A percentile compares a stretch with the other conserved stretches of the same genome.
Conservation (phyloP, 2,329 filamentous ascomycete species). For the Aureobasidium sp. region DNA sequence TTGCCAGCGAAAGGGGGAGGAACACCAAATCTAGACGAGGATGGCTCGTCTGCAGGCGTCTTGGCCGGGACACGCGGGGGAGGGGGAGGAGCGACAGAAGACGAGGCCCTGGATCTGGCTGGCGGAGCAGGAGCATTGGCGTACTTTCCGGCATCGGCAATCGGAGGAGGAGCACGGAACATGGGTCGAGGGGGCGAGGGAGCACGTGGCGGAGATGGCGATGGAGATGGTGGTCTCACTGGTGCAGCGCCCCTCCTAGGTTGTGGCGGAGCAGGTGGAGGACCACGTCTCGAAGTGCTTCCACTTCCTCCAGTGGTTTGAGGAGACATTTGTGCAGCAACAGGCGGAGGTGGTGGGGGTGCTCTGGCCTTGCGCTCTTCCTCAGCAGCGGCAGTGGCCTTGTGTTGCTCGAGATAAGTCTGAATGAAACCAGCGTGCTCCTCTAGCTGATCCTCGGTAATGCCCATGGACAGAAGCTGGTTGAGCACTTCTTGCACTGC, state of each 20-base stretch:
- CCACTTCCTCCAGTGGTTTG: conserved; percentile 53
- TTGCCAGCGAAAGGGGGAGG: conserved; percentile 72
- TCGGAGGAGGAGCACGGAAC: conserved; percentile 79
- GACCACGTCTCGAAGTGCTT: conserved; percentile 50
- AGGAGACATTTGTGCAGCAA: conserved; percentile 45
- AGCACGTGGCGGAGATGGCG: conserved; percentile 60
- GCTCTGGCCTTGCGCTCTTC: conserved; percentile 46
- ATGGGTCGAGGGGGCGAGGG: conserved; percentile 62
- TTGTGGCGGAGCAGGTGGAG: conserved; percentile 51
- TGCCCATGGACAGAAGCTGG: conserved; percentile 57
- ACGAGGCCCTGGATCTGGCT: conserved; percentile 49
- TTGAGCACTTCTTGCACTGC: conserved; percentile 54
- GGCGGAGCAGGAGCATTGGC: conserved; percentile 44
- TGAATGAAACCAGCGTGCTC: conserved; percentile 64
- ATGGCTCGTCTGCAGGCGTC: conserved; percentile 55
- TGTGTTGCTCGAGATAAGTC: conserved; percentile 58
- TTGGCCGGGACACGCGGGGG: conserved; percentile 42
- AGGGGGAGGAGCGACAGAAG: conserved; percentile 28
- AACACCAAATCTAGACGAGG: conserved; percentile 59
- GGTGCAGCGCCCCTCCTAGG: conserved; percentile 36
- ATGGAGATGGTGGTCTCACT: conserved; percentile 44
- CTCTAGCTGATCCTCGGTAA: conserved; percentile 61
- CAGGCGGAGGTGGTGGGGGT: conserved; percentile 57
- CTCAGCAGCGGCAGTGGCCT: conserved; percentile 43
- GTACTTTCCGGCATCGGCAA: conserved; percentile 85